A percentile compares a stretch with the other conserved stretches of the same genome.
These are phyloP conservation scores for Pythium scleroteichum DNA, from an alignment of 352 stramenopile genomes.

Conservation along the genomic window DNA sequence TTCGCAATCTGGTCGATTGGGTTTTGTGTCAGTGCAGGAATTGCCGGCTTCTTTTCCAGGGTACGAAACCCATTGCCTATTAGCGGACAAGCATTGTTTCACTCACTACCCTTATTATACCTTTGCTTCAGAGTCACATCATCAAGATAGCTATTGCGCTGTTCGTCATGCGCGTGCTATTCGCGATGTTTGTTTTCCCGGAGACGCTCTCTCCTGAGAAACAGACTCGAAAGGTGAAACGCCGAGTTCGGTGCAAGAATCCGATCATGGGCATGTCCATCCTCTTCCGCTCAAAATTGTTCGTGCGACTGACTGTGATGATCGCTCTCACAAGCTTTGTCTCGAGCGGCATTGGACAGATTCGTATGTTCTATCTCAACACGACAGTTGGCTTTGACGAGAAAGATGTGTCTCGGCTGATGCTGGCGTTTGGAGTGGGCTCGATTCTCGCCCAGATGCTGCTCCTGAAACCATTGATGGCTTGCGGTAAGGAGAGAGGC, in stretches of 20 bases:
- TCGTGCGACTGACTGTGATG: slow-evolving; percentile 59
- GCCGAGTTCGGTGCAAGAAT: slow-evolving; percentile 44
- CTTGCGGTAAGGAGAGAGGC: slow-evolving; percentile 55
- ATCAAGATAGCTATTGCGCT: slow-evolving; percentile 47
- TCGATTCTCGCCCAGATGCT: slow-evolving; percentile 61
- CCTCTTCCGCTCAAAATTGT: slow-evolving; percentile 63
- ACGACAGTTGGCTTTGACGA: slow-evolving; percentile 69
- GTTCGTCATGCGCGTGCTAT: slow-evolving; percentile 59
- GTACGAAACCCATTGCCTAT: slow-evolving; percentile 27
- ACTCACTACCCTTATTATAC: not conserved
- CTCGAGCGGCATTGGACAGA: slow-evolving; percentile 54
- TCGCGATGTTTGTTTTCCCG: slow-evolving; percentile 51
- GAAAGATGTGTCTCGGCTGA: slow-evolving; percentile 60
- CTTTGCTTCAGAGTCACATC: slow-evolving; percentile 39
- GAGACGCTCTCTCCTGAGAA: slow-evolving; percentile 54
- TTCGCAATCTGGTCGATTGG: slow-evolving; percentile 60
- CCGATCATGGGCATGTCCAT: slow-evolving; percentile 68
- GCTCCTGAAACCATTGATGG: slow-evolving; percentile 62
- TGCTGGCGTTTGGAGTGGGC: slow-evolving; percentile 55
- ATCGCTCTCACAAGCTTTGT: slow-evolving; percentile 76
- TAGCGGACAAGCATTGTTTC: not conserved
- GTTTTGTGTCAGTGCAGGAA: slow-evolving; percentile 53
- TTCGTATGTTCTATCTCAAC: slow-evolving; percentile 78
- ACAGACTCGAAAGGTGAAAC: slow-evolving; percentile 38
- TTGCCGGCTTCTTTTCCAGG: slow-evolving; percentile 54